A percentile compares a stretch with the other conserved stretches of the same genome.
These are phyloP conservation scores for Pyrenophora seminiperda DNA, from an alignment of 2,329 filamentous ascomycete genomes.

Conservation along the genomic window DNA sequence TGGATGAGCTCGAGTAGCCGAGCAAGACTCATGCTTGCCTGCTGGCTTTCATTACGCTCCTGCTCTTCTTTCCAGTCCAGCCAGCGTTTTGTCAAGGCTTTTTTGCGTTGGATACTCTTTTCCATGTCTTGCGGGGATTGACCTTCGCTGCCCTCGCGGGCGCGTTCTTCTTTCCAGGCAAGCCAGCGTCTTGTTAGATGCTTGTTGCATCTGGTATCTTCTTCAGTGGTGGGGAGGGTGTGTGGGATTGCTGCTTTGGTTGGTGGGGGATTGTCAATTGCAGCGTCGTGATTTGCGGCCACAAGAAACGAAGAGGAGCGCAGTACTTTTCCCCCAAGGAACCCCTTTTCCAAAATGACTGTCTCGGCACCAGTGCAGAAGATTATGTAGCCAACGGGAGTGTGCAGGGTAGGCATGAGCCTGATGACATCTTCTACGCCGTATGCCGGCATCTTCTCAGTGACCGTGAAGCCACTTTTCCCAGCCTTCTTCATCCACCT, in stretches of 20 bases:
- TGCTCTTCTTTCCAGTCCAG: slow-evolving; percentile 9
- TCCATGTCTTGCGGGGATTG: no score
- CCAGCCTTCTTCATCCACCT: neutral
- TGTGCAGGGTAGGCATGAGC: slow-evolving; percentile 47
- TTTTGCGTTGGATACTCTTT: slow-evolving; percentile 44
- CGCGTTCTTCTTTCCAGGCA: no score
- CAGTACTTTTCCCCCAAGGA: slow-evolving; percentile 52
- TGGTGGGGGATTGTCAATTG: slow-evolving; percentile 7
- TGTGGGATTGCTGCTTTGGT: no score
- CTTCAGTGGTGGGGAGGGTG: no score
- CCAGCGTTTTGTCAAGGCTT: slow-evolving; percentile 41
- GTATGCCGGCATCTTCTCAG: neutral
- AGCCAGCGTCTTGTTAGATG: no score
- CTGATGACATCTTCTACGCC: slow-evolving; percentile 36
- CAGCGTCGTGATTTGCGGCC: slow-evolving; percentile 61
- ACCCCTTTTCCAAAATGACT: slow-evolving; percentile 63
- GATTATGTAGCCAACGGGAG: slow-evolving; percentile 63
- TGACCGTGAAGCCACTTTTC: neutral
- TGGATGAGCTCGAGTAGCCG: slow-evolving; percentile 57
- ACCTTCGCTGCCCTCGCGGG: no score
- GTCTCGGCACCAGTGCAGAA: slow-evolving; percentile 58
- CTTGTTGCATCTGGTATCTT: slow-evolving; percentile 41
- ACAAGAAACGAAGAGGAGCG: slow-evolving; percentile 58
- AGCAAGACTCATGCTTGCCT: slow-evolving; percentile 33
- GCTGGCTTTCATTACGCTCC: slow-evolving; percentile 10